A percentile compares a stretch with the other conserved stretches of the same genome.
Evolutionary conservation across 2,329 filamentous ascomycete genomes (phyloP).

Genomic region (Aureobasidium pullulans): DNA sequence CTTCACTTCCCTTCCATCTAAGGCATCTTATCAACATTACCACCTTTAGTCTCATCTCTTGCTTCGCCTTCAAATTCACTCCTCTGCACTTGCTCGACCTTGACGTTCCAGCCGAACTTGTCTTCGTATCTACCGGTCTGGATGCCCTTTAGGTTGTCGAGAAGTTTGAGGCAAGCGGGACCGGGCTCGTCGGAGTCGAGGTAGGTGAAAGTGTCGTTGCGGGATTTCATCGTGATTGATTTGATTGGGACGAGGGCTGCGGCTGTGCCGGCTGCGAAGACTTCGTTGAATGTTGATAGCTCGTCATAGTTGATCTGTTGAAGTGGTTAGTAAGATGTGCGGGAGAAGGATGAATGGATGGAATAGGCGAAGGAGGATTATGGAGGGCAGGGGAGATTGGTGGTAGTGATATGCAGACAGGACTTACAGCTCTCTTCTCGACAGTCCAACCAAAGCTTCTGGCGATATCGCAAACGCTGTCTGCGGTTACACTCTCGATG

Average conservation of each 20-base stretch:
- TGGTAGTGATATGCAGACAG: no score
- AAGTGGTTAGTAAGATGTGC: neutral
- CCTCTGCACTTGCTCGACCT: slow-evolving; percentile 24
- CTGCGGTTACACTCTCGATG: slow-evolving; percentile 78
- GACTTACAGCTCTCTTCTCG: slow-evolving; percentile 63
- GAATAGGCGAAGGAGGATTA: no score
- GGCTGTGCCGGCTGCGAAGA: slow-evolving; percentile 87
- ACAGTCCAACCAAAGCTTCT: slow-evolving; percentile 75
- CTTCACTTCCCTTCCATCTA: neutral
- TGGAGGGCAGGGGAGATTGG: no score
- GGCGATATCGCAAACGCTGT: slow-evolving; percentile 70
- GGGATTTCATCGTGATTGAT: slow-evolving; percentile 69
- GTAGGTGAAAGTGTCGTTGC: slow-evolving; percentile 50
- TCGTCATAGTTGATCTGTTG: slow-evolving; percentile 59
- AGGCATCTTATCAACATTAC: neutral
- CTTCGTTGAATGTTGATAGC: slow-evolving; percentile 59
- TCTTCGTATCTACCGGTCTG: slow-evolving; percentile 77
- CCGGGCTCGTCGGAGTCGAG: slow-evolving; percentile 60
- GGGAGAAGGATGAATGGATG: no score
- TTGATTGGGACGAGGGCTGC: slow-evolving; percentile 86
- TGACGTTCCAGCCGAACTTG: slow-evolving; percentile 62
- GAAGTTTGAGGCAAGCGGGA: slow-evolving; percentile 61
- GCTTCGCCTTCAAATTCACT: neutral
- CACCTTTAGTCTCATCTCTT: neutral
- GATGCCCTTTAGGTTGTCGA: slow-evolving; percentile 73